phyloP scores from a whole-genome alignment of 495 filamentous ascomycete genomes.

The Penicillium paradoxum region DNA sequence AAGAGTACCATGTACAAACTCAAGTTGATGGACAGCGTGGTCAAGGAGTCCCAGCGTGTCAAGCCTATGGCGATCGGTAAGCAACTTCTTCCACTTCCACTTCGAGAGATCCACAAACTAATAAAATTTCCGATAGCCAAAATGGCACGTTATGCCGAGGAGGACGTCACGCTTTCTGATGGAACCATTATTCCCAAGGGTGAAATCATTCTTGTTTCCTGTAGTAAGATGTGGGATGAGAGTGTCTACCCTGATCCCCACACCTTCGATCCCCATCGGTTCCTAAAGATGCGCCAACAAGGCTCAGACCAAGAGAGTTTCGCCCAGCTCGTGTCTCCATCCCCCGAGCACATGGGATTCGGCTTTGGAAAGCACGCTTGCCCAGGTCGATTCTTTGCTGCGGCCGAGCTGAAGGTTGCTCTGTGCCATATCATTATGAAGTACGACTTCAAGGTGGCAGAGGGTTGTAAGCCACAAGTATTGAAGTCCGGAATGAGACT shows the following conservation, averaged over 20 bases:
- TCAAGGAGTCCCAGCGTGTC: conserved; percentile 29
- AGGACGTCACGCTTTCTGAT: conserved; percentile 20
- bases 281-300: conserved; percentile 27
- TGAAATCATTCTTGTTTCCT: conserved; percentile 26
- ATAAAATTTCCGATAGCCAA: conserved; percentile 13
- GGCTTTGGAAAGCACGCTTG: conserved; percentile 49
- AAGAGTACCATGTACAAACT: conserved; percentile 40
- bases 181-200: conserved; percentile 17
- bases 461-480: neutral
- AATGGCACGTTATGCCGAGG: conserved; percentile 35
- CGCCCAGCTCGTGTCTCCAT: conserved; percentile 36
- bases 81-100: neutral
- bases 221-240: conserved; percentile 24
- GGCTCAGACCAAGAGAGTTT: conserved; percentile 23
- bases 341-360: conserved; percentile 35
- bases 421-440: conserved; percentile 39
- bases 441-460: conserved; percentile 42
- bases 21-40: conserved; percentile 34
- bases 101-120: neutral
- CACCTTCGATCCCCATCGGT: conserved; percentile 38
- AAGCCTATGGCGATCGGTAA: conserved; percentile 26
- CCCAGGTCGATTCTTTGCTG: conserved; percentile 47
- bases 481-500: neutral
- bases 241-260: conserved; percentile 35
- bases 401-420: conserved; percentile 37